Base-by-base conservation (phyloP, 129 eudicot species). In the Pseudognaphalium luteoalbum region DNA sequence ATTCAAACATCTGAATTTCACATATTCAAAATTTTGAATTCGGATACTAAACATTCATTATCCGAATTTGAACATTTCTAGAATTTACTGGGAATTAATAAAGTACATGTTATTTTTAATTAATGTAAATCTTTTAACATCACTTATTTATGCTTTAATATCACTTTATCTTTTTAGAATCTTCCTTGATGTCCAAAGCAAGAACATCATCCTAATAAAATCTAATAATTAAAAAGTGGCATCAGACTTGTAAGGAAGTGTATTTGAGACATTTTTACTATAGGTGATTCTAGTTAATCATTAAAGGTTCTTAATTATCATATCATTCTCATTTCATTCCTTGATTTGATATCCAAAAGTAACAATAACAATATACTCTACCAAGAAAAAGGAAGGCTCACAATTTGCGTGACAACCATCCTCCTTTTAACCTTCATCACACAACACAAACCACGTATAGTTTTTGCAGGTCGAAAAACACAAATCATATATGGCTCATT, bases 401-500 rank as follows among this genome's bases (percentile, higher is more conserved):
- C 78, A 37, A 57, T 73, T 10, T 59, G 68, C 57, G 21, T 72
- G 66, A 25, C 77, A 74, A 76, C n/a, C 66, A 20, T 20, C 51
- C 65, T 32, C 72, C 20, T 66, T 64, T 65, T 65, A 65, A 33
- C 39, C 65, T 32, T 75, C 33, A 75, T 75, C 58, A 57, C 22
- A 57, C 11, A 39, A 68, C 52, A 41, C 54, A 78, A 39, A 78
- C 2, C 81, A 70, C 30, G 54, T 59, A 51, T 51, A 32, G 17
- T 50, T 35, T 35, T 35, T 8, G 6, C 9, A 5, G 41, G 6
- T 78, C 56, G 61, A 54, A 44, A 54, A 35, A 33, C 57, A 76
- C 25, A 69, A 58, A 66, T 6, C 41, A 20, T n/a, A n/a, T n/a
- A 81, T 84, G 80, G 62, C 76, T 65, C 81, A 42, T 73, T 11